A percentile compares a stretch with the other conserved stretches of the same genome.
Evolutionary conservation across 2,329 filamentous ascomycete genomes (phyloP).

Genomic region (Blumeria graminis): DNA sequence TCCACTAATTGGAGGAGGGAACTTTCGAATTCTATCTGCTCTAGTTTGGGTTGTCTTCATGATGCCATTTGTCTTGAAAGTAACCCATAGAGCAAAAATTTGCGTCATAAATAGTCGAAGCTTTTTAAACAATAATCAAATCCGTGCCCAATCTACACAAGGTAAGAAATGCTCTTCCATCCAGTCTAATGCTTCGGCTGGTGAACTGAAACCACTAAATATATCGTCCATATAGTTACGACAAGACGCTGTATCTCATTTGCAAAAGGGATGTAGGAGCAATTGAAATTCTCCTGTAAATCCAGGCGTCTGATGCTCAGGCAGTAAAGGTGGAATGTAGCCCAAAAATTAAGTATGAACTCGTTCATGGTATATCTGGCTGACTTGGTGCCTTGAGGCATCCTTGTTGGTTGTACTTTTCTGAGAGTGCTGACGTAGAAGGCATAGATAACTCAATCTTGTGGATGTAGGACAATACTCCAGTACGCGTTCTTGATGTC

Average conservation of each 20-base stretch:
- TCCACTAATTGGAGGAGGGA: not conserved
- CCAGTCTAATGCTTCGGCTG: not conserved
- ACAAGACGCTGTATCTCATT: not conserved
- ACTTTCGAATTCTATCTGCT: not conserved
- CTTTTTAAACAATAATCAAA: not conserved
- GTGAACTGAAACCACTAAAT: not conserved
- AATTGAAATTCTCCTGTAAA: not conserved
- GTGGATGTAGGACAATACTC: not conserved
- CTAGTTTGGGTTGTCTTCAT: not conserved
- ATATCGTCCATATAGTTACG: not conserved
- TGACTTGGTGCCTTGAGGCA: not conserved
- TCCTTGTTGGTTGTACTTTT: not conserved
- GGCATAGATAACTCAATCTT: not conserved
- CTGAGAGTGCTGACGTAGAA: not conserved
- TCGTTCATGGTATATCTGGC: not conserved
- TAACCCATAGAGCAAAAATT: not conserved
- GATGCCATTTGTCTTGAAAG: not conserved
- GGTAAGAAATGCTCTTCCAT: not conserved
- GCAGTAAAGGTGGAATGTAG: not conserved
- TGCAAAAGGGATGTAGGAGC: not conserved
- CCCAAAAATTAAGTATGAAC: not conserved
- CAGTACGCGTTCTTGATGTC: not conserved
- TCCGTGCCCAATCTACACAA: not conserved
- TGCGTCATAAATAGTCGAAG: not conserved
- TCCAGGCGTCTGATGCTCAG: not conserved